Conservation (phyloP, 148 eudicot genomes). For the Suaeda aralocaspica region DNA sequence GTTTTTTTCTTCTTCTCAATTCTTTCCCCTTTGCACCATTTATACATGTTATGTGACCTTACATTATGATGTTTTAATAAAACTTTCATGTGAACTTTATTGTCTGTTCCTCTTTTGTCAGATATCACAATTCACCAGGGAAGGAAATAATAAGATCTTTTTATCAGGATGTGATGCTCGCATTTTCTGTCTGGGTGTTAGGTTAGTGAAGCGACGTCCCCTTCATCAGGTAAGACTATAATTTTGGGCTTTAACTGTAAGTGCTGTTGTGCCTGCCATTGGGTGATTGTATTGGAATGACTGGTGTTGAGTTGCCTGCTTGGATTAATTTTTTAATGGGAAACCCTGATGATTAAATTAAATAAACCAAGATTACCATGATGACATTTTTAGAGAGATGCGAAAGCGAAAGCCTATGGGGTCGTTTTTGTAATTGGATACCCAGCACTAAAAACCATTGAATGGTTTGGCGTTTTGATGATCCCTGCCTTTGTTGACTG, state of each 20-base stretch:
- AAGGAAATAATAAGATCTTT: constrained; percentile 66
- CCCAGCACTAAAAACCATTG: no score
- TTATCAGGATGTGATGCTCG: constrained; percentile 70
- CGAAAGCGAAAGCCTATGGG: no score
- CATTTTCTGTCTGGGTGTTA: constrained; percentile 61
- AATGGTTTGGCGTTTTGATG: no score
- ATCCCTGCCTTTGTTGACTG: no score
- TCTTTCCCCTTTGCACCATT: not conserved
- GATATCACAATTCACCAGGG: constrained; percentile 55
- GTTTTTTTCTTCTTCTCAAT: constrained; percentile 19
- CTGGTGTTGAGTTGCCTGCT: not conserved
- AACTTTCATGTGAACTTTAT: constrained; percentile 13
- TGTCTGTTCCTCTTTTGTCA: constrained; percentile 34
- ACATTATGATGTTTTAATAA: not conserved
- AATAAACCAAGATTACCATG: no score
- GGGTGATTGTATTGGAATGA: constrained; percentile 10
- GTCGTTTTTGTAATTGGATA: no score
- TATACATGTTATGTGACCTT: not conserved
- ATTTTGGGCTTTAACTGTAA: not conserved
- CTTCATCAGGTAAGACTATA: constrained; percentile 50
- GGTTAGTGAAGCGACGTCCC: constrained; percentile 55
- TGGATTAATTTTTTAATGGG: not conserved
- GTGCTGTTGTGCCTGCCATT: not conserved
- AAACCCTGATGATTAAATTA: no score
- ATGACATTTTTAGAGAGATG: no score